Percentiles rank a stretch among this genome's conserved stretches.
Conservation (phyloP, 2,329 filamentous ascomycete species). For the Ustulina deusta region DNA sequence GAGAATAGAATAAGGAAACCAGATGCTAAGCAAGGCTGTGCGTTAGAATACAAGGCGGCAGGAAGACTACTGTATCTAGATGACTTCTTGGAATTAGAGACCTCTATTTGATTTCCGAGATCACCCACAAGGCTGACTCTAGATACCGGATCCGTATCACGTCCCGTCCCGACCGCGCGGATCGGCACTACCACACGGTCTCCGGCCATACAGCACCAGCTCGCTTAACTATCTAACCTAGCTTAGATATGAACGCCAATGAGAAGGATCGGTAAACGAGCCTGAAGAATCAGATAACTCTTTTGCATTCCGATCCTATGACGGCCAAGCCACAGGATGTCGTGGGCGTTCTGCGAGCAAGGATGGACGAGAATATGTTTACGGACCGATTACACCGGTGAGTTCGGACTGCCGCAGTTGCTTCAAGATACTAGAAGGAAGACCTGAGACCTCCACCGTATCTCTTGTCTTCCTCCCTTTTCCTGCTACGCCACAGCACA, state of each 20-base stretch:
- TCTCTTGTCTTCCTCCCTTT: background rate
- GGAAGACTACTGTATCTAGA: background rate
- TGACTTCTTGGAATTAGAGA: background rate
- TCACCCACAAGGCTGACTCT: background rate
- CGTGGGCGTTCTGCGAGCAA: background rate
- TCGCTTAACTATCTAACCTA: background rate
- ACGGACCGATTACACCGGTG: background rate
- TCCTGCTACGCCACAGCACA: background rate
- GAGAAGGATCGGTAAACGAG: background rate
- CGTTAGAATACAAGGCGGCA: background rate
- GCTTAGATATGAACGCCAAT: background rate
- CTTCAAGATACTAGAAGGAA: background rate
- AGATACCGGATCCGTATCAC: conserved; percentile 4
- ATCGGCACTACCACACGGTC: background rate
- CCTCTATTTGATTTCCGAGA: background rate
- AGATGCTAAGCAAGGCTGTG: background rate
- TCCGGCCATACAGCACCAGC: conserved; percentile 10
- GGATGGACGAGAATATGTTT: background rate
- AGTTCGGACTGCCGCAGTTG: background rate
- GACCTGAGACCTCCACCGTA: conserved; percentile 7
- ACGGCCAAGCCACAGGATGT: background rate
- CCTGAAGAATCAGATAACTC: background rate
- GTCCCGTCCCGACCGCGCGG: background rate
- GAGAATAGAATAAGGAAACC: background rate
- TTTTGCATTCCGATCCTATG: background rate